Evolutionary conservation across 805 yeast species (phyloP).

Genomic region (Nematodospora valgi): DNA sequence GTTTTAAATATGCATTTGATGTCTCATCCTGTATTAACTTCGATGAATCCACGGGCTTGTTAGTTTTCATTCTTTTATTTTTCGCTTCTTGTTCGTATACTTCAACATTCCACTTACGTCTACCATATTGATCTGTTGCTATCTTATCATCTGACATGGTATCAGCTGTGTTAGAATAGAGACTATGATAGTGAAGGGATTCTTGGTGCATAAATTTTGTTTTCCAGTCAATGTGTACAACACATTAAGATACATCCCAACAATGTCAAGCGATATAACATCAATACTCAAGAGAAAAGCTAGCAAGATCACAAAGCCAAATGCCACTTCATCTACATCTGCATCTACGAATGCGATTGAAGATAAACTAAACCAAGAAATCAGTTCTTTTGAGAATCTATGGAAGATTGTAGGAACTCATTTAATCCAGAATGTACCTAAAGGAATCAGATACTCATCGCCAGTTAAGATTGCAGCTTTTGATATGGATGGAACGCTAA

Average conservation of each 20-base stretch:
- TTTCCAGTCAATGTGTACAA: not conserved
- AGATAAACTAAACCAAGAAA: not conserved
- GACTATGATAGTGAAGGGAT: not conserved
- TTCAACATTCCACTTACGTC: slow-evolving; percentile 71
- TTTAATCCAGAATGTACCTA: slow-evolving; percentile 41
- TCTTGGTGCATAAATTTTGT: not conserved
- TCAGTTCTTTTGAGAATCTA: slow-evolving; percentile 3
- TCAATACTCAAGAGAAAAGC: slow-evolving; percentile 10
- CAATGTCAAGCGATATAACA: slow-evolving; percentile 11
- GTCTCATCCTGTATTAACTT: slow-evolving; percentile 10
- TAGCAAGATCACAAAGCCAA: slow-evolving; percentile 5
- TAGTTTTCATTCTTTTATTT: slow-evolving; percentile 13
- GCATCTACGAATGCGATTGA: not conserved
- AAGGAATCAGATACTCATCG: slow-evolving; percentile 7
- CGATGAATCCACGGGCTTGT: not conserved
- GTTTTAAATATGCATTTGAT: slow-evolving; percentile 21
- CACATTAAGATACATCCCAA: not conserved
- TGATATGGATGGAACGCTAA: slow-evolving; percentile 82
- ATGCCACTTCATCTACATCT: not conserved
- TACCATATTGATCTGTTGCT: slow-evolving; percentile 50
- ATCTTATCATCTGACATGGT: slow-evolving; percentile 13
- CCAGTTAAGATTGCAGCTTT: slow-evolving; percentile 58
- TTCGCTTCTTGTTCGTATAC: slow-evolving; percentile 53
- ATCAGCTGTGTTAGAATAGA: not conserved
- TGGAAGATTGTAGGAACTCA: slow-evolving; percentile 39